Percentiles rank a stretch among this genome's conserved stretches.
Conservation (phyloP, 2,329 filamentous ascomycete species). For the Coniochaeta pulveracea region DNA sequence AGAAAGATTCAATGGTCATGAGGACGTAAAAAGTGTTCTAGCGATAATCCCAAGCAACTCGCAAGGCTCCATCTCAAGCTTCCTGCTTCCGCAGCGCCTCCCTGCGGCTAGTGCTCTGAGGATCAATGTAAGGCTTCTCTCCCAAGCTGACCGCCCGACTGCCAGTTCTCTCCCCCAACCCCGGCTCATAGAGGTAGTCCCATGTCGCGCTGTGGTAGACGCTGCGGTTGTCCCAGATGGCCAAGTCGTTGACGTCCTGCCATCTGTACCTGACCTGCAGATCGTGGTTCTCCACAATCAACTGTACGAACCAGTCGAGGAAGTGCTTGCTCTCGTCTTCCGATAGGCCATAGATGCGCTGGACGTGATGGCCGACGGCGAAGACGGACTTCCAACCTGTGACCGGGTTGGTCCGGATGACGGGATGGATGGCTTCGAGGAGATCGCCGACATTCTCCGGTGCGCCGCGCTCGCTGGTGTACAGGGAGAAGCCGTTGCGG, state of each 20-base stretch:
- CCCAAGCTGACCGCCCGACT: constrained; percentile 40
- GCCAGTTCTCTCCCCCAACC: constrained; percentile 33
- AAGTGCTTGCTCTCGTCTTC: constrained; percentile 34
- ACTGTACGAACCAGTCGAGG: constrained; percentile 37
- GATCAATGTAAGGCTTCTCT: constrained; percentile 42
- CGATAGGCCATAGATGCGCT: constrained; percentile 37
- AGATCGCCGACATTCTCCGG: constrained; percentile 37
- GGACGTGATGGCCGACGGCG: constrained; percentile 36
- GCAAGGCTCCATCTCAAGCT: too few species aligned
- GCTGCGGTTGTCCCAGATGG: constrained; percentile 48
- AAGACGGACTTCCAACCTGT: constrained; percentile 47
- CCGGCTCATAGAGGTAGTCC: constrained; percentile 32
- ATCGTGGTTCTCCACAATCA: constrained; percentile 44
- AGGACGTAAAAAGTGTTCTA: too few species aligned
- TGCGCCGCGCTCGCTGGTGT: constrained; percentile 32
- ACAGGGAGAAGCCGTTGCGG: constrained; percentile 30
- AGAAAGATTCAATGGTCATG: too few species aligned
- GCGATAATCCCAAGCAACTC: too few species aligned
- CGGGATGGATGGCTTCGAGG: constrained; percentile 39
- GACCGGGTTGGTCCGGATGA: constrained; percentile 45
- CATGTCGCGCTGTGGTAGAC: constrained; percentile 43
- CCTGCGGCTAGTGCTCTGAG: constrained; percentile 20
- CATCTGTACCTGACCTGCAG: constrained; percentile 37
- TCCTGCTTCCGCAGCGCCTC: constrained; percentile 13
- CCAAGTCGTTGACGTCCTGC: constrained; percentile 32